These are phyloP conservation scores for Hibiscus syriacus DNA, from an alignment of 345 rosid genomes.

Conservation along the genomic window DNA sequence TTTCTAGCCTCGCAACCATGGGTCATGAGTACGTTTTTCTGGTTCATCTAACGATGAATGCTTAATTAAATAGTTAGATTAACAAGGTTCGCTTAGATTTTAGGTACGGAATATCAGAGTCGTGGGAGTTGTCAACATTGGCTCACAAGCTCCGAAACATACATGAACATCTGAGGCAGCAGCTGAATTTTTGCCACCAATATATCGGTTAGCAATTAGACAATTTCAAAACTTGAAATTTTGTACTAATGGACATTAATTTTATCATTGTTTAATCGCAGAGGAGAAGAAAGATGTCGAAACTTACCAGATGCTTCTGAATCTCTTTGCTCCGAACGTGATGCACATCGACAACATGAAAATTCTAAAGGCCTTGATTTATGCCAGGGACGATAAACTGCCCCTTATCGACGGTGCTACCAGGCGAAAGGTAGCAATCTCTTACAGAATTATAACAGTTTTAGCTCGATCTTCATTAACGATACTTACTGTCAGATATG, in stretches of 20 bases:
- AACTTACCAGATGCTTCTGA: constrained; percentile 32
- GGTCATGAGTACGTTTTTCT: background rate
- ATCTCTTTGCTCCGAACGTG: constrained; percentile 34
- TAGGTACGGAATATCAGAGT: constrained; percentile 50
- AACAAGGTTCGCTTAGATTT: background rate
- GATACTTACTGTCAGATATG: background rate
- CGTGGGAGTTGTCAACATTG: constrained; percentile 74
- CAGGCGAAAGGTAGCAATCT: constrained; percentile 42
- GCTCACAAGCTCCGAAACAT: constrained; percentile 74
- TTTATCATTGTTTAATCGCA: constrained; percentile 20
- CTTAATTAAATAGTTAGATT: background rate
- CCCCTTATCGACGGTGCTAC: constrained; percentile 68
- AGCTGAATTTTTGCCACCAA: constrained; percentile 38
- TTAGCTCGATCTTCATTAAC: background rate
- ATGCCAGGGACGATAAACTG: constrained; percentile 43
- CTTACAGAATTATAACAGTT: background rate
- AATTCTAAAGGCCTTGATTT: constrained; percentile 68
- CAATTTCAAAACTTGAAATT: background rate
- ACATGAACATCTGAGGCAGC: constrained; percentile 52
- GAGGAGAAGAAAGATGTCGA: constrained; percentile 58
- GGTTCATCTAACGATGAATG: background rate
- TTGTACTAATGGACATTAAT: background rate
- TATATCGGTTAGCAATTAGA: constrained; percentile 44
- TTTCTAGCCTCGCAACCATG: background rate
- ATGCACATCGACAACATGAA: constrained; percentile 85